Percentiles rank a stretch among this genome's conserved stretches.
phyloP scores from a whole-genome alignment of 768 basidiomycete species.

The Tulasnella sp. region DNA sequence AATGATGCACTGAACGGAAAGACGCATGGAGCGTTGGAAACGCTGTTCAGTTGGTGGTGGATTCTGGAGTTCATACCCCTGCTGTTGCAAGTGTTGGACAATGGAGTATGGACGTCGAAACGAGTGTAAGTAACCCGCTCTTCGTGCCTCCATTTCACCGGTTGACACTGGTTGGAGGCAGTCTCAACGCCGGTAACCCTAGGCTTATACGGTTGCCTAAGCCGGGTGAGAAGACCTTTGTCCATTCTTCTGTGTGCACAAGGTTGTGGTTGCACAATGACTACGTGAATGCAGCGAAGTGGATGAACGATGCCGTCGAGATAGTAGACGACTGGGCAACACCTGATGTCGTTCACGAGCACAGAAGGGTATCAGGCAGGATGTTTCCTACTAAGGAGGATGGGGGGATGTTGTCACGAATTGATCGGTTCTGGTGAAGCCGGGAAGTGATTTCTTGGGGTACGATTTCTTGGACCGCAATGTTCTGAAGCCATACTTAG shows the following conservation, averaged over 20 bases:
- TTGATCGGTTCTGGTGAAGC: too few relatives aligned
- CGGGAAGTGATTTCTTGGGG: too few relatives aligned
- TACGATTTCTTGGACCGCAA: too few relatives aligned
- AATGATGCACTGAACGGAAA: neutral
- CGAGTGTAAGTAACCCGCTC: neutral
- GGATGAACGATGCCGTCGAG: neutral
- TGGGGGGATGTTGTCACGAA: too few relatives aligned
- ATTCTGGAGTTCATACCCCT: conserved; percentile 6
- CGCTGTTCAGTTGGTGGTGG: neutral
- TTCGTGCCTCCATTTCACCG: neutral
- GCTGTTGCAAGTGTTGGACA: neutral
- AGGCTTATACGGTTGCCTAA: conserved; percentile 2
- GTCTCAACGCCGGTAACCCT: neutral
- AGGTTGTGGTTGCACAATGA: neutral
- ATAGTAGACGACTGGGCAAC: conserved; percentile 12
- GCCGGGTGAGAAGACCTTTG: neutral
- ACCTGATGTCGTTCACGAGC: neutral
- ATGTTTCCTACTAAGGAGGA: too few relatives aligned
- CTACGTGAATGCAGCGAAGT: neutral
- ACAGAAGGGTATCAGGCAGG: too few relatives aligned
- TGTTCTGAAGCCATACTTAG: too few relatives aligned
- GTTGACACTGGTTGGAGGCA: neutral
- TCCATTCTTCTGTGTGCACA: conserved; percentile 12
- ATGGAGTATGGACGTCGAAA: too few relatives aligned
- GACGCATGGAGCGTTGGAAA: neutral